A percentile compares a stretch with the other conserved stretches of the same genome.
phyloP scores from a whole-genome alignment of 2,329 filamentous ascomycete genomes.

The Neodidymelliopsis sp. region DNA sequence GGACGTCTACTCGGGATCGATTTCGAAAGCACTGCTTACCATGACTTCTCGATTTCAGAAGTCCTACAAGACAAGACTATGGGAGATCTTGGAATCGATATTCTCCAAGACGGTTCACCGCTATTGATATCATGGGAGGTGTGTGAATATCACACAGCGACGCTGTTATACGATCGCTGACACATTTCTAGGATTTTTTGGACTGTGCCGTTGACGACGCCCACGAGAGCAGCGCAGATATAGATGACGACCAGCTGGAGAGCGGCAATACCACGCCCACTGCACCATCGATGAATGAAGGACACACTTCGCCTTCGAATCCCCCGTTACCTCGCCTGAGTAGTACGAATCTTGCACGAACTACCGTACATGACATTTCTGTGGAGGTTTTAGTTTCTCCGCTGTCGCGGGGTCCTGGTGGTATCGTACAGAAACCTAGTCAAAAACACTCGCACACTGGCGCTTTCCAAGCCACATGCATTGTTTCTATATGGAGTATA shows the following conservation, averaged over 20 bases:
- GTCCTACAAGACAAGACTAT: conserved; percentile 70
- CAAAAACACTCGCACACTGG: conserved; percentile 25
- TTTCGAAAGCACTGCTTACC: conserved; percentile 49
- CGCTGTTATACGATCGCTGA: conserved; percentile 17
- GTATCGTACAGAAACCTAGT: conserved; percentile 21
- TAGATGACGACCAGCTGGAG: conserved; percentile 22
- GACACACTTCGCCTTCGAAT: conserved; percentile 9
- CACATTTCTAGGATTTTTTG: conserved; percentile 48
- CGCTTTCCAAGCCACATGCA: conserved; percentile 72
- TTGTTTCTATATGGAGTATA: conserved; percentile 77
- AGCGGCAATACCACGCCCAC: conserved; percentile 44
- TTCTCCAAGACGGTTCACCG: conserved; percentile 70
- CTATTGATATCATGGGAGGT: conserved; percentile 61
- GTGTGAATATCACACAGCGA: conserved; percentile 17
- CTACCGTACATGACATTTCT: conserved; percentile 65
- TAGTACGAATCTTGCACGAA: conserved; percentile 48
- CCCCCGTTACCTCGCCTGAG: conserved; percentile 37
- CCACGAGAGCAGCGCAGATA: conserved; percentile 18
- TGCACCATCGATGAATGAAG: conserved; percentile 18
- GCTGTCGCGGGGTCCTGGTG: conserved; percentile 19
- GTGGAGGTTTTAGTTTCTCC: conserved; percentile 73
- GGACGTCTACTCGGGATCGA: conserved; percentile 71
- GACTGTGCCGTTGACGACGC: conserved; percentile 53
- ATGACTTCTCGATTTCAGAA: conserved; percentile 61
- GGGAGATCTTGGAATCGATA: conserved; percentile 74